Conservation (phyloP, 495 filamentous ascomycete species). For the Elasticomyces elasticus region DNA sequence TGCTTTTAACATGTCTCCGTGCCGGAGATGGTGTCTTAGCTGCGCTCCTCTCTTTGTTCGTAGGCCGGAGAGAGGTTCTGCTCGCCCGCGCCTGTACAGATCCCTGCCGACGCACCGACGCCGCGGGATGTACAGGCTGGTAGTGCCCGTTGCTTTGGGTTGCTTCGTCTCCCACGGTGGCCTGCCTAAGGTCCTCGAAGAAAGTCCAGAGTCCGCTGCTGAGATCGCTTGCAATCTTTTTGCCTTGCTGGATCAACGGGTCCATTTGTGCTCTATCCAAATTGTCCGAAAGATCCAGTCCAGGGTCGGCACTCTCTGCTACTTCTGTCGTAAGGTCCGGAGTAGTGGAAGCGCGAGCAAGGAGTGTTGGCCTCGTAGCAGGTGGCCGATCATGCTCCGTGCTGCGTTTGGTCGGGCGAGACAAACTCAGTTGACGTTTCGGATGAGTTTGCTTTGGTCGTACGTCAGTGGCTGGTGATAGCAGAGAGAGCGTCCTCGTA, state of each 20-base stretch:
- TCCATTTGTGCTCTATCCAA: conserved; percentile 34
- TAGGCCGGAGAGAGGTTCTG: conserved; percentile 7
- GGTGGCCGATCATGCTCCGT: neutral
- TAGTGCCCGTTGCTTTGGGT: conserved; percentile 16
- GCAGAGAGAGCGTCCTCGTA: conserved; percentile 67
- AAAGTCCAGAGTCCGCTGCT: conserved; percentile 92
- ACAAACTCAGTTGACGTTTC: conserved; percentile 7
- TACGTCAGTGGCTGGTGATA: conserved; percentile 49
- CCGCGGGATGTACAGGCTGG: neutral
- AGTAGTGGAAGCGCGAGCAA: conserved; percentile 24
- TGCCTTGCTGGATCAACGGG: conserved; percentile 54
- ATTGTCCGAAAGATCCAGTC: conserved; percentile 24
- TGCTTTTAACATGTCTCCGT: conserved; percentile 6
- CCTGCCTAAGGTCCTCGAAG: conserved; percentile 87
- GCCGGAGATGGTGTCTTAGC: conserved; percentile 6
- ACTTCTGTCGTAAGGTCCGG: conserved; percentile 25
- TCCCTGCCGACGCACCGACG: neutral
- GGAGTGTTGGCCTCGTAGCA: conserved; percentile 5
- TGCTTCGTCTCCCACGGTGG: conserved; percentile 86
- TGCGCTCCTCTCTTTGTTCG: conserved; percentile 3
- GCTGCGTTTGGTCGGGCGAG: conserved; percentile 1
- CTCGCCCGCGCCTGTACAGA: conserved; percentile 3
- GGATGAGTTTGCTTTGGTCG: neutral
- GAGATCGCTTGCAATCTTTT: conserved; percentile 85
- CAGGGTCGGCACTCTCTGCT: conserved; percentile 12